Conservation (phyloP, 345 rosid species). For the Hibiscus mutabilis region DNA sequence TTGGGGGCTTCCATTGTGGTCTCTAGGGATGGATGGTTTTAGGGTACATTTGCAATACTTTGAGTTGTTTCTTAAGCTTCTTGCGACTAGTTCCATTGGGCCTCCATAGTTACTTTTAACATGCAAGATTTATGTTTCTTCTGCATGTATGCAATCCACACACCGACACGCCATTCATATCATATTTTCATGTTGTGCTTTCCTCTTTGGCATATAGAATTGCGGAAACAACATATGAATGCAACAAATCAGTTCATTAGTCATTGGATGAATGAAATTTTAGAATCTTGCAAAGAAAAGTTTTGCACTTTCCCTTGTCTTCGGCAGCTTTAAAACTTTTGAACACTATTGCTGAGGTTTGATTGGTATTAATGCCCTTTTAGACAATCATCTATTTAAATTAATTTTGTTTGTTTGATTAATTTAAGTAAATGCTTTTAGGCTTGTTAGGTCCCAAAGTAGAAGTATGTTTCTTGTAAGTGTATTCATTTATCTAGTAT, state of each 20-base stretch:
- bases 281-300: not conserved
- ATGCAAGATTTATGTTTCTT: not conserved
- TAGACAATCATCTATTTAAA: not conserved
- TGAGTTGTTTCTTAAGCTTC: not conserved
- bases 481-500: slow-evolving; percentile 15
- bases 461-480: not conserved
- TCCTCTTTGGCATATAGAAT: slow-evolving; percentile 1
- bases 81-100: not conserved
- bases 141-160: not conserved
- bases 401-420: slow-evolving; percentile 3
- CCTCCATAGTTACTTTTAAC: not conserved
- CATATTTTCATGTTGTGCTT: not conserved
- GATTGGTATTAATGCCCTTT: not conserved
- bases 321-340: not conserved
- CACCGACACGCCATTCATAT: not conserved
- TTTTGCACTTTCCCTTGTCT: not conserved
- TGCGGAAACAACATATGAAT: not conserved
- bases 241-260: not conserved
- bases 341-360: not conserved
- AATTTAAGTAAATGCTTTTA: not conserved
- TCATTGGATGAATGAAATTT: not conserved
- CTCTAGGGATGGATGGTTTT: too few relatives aligned
- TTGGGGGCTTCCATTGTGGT: too few relatives aligned
- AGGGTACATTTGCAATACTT: not conserved
- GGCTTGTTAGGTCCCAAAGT: not conserved